These are phyloP conservation scores for Silene coronaria DNA, from an alignment of 179 eudicot genomes.

Conservation along the genomic window DNA sequence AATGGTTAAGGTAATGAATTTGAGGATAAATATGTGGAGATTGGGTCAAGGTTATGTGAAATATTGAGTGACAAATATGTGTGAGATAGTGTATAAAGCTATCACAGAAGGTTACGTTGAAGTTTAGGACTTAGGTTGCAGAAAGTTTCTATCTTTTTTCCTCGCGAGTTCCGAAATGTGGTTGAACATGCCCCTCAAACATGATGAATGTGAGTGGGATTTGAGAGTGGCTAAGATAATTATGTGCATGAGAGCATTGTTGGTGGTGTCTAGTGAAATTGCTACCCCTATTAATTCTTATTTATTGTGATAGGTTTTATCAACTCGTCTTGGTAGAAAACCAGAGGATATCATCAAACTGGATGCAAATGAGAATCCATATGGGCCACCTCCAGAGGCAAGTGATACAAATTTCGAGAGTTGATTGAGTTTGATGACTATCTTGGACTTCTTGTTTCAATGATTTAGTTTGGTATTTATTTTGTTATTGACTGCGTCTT, in stretches of 20 bases:
- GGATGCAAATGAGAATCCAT: constrained; percentile 97
- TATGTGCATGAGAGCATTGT: neutral
- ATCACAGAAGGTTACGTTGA: neutral
- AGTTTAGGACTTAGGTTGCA: neutral
- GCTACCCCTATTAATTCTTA: neutral
- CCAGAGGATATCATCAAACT: constrained; percentile 87
- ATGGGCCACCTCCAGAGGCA: constrained; percentile 99
- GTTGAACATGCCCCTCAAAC: neutral
- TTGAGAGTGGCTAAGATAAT: neutral
- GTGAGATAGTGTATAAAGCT: neutral
- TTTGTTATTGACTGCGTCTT: constrained; percentile 4
- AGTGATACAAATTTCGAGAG: constrained; percentile 18
- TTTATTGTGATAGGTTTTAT: constrained; percentile 53
- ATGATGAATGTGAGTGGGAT: neutral
- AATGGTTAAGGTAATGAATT: neutral
- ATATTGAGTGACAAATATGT: neutral
- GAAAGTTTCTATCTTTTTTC: constrained; percentile 1
- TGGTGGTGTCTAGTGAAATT: neutral
- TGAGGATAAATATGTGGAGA: no score
- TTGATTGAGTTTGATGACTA: constrained; percentile 1
- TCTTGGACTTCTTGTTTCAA: neutral
- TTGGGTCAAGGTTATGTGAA: neutral
- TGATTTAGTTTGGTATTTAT: neutral
- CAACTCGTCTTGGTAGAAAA: constrained; percentile 84
- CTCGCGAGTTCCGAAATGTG: neutral